Conservation (phyloP, 805 yeast genomes). For the Scheffersomyces coipomensis region DNA sequence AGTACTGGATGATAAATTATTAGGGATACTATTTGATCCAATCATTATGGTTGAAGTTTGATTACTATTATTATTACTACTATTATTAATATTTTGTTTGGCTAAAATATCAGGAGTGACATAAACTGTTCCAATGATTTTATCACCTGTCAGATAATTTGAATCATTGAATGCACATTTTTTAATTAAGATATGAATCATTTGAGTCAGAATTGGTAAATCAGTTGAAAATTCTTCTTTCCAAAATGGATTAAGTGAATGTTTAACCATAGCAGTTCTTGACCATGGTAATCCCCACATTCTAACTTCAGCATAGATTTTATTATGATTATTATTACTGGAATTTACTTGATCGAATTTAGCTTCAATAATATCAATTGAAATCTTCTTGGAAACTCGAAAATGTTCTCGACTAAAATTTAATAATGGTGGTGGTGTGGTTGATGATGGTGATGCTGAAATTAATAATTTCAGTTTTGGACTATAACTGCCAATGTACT, state of each 20-base stretch:
- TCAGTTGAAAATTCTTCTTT: constrained; percentile 71
- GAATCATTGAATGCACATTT: constrained; percentile 21
- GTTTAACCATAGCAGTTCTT: constrained; percentile 63
- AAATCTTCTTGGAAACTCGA: constrained; percentile 52
- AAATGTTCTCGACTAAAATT: constrained; percentile 34
- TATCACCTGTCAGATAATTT: constrained; percentile 32
- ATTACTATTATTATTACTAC: too few species aligned
- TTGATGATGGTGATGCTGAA: constrained; percentile 1
- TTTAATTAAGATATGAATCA: constrained; percentile 49
- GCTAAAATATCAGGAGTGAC: constrained; percentile 51
- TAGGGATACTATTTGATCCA: constrained; percentile 8
- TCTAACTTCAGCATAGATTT: constrained; percentile 65
- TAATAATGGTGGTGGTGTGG: constrained; percentile 8
- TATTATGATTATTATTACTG: constrained; percentile 9
- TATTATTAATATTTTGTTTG: constrained; percentile 19
- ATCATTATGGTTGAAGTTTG: constrained; percentile 34
- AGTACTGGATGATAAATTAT: neutral
- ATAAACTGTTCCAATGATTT: constrained; percentile 51
- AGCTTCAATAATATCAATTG: constrained; percentile 66
- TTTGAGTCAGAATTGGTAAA: constrained; percentile 54
- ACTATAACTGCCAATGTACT: constrained; percentile 38
- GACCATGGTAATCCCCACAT: constrained; percentile 79
- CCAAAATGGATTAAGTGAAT: constrained; percentile 67
- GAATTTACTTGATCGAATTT: constrained; percentile 35
- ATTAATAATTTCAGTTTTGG: neutral